Percentiles rank a stretch among this genome's conserved stretches.
phyloP scores from a whole-genome alignment of 2,329 filamentous ascomycete genomes.

The Clonostachys rhizophaga region DNA sequence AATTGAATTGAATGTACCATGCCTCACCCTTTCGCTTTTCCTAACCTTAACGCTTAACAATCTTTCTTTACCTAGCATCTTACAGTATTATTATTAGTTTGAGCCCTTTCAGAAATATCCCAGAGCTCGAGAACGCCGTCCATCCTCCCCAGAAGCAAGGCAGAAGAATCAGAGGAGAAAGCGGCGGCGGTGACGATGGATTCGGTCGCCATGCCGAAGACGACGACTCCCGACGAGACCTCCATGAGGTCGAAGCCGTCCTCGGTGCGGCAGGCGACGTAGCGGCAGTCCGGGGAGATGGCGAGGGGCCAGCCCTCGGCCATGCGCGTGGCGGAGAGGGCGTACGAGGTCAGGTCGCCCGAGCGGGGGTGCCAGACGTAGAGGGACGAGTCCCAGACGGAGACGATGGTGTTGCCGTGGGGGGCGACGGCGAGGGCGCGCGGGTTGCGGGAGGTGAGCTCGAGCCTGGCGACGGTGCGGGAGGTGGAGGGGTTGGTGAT shows the following conservation, averaged over 20 bases:
- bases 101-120: slow-evolving; percentile 7
- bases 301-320: slow-evolving; percentile 33
- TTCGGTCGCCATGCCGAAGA: slow-evolving; percentile 14
- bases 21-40: too few species aligned
- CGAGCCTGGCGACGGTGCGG: slow-evolving; percentile 27
- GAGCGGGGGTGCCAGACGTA: slow-evolving; percentile 28
- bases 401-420: slow-evolving; percentile 24
- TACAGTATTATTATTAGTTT: too few species aligned
- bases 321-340: slow-evolving; percentile 21
- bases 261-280: slow-evolving; percentile 31
- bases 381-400: slow-evolving; percentile 30
- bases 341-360: slow-evolving; percentile 25
- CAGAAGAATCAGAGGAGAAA: slow-evolving; percentile 21
- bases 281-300: slow-evolving; percentile 29
- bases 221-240: slow-evolving; percentile 20
- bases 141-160: slow-evolving; percentile 25
- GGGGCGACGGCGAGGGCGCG: slow-evolving; percentile 23
- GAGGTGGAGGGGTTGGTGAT: slow-evolving; percentile 22
- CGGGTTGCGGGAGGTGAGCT: slow-evolving; percentile 17
- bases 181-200: slow-evolving; percentile 25
- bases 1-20: too few species aligned
- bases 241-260: slow-evolving; percentile 35
- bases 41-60: too few species aligned
- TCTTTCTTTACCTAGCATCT: too few species aligned
- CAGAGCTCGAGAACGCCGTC: slow-evolving; percentile 25